phyloP scores from a whole-genome alignment of 208 protist genomes.

The Phytomonas sp. region DNA sequence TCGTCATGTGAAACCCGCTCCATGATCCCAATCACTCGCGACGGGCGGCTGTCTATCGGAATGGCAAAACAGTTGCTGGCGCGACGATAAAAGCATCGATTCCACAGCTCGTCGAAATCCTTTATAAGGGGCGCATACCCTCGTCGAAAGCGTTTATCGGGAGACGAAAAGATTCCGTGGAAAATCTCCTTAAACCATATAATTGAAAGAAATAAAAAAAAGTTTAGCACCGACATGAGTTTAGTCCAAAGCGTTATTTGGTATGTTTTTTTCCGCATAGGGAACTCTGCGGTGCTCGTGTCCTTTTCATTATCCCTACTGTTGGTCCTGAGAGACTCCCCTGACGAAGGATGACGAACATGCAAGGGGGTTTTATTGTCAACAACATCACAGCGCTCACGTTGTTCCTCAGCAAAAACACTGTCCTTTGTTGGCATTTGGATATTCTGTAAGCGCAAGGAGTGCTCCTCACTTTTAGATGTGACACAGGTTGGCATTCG shows the following conservation, averaged over 20 bases:
- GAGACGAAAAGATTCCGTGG: slow-evolving; percentile 35
- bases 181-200: slow-evolving; percentile 28
- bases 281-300: background rate
- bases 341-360: background rate
- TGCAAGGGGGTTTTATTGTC: slow-evolving; percentile 3
- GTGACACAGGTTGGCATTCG: background rate
- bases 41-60: slow-evolving; percentile 90
- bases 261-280: background rate
- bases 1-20: slow-evolving; percentile 83
- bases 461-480: background rate
- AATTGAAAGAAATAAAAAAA: slow-evolving; percentile 1
- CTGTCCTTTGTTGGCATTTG: background rate
- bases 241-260: background rate
- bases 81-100: slow-evolving; percentile 88
- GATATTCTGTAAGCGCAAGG: background rate
- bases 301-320: background rate
- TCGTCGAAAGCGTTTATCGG: slow-evolving; percentile 17
- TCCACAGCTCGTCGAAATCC: slow-evolving; percentile 94
- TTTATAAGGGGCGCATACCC: slow-evolving; percentile 94
- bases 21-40: slow-evolving; percentile 90
- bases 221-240: background rate
- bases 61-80: slow-evolving; percentile 88
- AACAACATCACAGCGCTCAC: background rate
- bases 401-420: background rate
- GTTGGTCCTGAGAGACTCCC: background rate